phyloP scores from a whole-genome alignment of 148 eudicot genomes.

The Chenopodium formosanum region DNA sequence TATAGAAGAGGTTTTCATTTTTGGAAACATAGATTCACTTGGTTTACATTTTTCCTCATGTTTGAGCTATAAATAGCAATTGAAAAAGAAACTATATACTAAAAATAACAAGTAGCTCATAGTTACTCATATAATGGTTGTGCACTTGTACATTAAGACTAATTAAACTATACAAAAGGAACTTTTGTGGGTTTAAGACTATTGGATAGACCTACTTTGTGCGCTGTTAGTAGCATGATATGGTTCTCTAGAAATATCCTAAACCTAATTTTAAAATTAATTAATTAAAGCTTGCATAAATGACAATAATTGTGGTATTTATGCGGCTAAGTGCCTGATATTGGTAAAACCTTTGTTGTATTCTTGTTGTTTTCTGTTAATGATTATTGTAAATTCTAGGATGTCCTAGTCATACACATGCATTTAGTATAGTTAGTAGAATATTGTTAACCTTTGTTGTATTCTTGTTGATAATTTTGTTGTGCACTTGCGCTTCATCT shows the following conservation, averaged over 20 bases:
- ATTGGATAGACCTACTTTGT: constrained; percentile 30
- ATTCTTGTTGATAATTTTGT: too few species aligned
- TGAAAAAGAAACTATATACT: constrained; percentile 10
- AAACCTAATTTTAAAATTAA: neutral
- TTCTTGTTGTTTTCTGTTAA: neutral
- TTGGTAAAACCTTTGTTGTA: neutral
- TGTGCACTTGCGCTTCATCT: too few species aligned
- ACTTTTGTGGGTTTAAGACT: constrained; percentile 1
- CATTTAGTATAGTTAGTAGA: neutral
- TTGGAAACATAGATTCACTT: constrained; percentile 16
- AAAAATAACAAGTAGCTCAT: constrained; percentile 9
- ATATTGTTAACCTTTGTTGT: neutral
- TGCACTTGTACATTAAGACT: neutral
- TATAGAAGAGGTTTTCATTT: constrained; percentile 25
- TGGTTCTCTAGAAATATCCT: constrained; percentile 5
- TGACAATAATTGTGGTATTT: constrained; percentile 6
- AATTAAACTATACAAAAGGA: constrained; percentile 23
- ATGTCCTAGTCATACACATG: neutral
- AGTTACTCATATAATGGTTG: neutral
- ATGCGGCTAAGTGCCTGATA: constrained; percentile 20
- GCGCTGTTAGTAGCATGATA: constrained; percentile 15
- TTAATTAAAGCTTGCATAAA: neutral
- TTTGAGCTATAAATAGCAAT: constrained; percentile 31
- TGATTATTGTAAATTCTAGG: neutral
- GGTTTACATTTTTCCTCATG: neutral